A percentile compares a stretch with the other conserved stretches of the same genome.
Evolutionary conservation across 2,329 filamentous ascomycete species (phyloP).

Genomic region (Thelonectria olida): DNA sequence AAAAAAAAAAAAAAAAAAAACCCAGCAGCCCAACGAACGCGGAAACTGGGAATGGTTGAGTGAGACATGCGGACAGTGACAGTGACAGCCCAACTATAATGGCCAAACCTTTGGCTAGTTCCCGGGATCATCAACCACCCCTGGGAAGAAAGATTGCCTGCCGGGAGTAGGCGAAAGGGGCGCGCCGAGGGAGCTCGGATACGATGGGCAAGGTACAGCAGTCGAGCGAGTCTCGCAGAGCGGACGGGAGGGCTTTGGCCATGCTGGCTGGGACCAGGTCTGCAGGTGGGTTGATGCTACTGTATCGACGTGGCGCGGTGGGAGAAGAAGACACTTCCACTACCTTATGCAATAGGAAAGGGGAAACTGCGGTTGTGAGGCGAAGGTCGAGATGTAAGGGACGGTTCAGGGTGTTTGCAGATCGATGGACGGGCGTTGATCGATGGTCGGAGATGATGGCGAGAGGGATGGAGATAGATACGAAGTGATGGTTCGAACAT

Average conservation of each 20-base stretch:
- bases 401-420: too few relatives aligned
- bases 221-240: not conserved
- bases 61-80: conserved; percentile 1
- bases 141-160: conserved; percentile 7
- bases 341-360: too few relatives aligned
- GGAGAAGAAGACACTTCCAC: too few relatives aligned
- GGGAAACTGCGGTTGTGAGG: too few relatives aligned
- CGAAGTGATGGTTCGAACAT: too few relatives aligned
- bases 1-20: too few relatives aligned
- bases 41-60: too few relatives aligned
- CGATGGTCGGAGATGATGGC: too few relatives aligned
- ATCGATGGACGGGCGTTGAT: too few relatives aligned
- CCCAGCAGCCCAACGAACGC: too few relatives aligned
- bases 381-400: too few relatives aligned
- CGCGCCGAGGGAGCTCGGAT: not conserved
- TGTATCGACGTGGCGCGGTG: not conserved
- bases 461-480: too few relatives aligned
- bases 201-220: not conserved
- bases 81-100: not conserved
- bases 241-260: not conserved
- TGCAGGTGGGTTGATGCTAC: not conserved
- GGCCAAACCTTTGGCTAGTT: conserved; percentile 3
- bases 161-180: not conserved
- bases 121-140: not conserved
- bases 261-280: not conserved